These are phyloP conservation scores for Blastobotrys petasosporus DNA, from an alignment of 1,139 yeast genomes.

Conservation along the genomic window DNA sequence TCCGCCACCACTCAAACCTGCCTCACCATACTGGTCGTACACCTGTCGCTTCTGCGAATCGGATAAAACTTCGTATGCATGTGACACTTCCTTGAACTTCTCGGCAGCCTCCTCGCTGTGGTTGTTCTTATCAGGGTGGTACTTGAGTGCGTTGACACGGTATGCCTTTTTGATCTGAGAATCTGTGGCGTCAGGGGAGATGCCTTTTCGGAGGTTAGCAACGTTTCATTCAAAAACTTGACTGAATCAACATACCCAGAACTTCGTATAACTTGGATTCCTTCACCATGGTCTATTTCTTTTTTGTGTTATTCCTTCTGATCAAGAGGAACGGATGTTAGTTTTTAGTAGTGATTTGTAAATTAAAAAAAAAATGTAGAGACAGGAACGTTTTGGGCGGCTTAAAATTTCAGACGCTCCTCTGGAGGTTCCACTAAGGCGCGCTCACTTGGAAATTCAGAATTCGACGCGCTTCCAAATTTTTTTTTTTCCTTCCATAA, in stretches of 20 bases:
- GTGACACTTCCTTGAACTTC: conserved; percentile 82
- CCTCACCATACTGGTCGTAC: conserved; percentile 89
- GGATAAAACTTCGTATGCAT: conserved; percentile 76
- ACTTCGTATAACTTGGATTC: conserved; percentile 85
- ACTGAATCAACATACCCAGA: conserved; percentile 38
- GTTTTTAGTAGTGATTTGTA: background rate
- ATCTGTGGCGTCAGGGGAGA: conserved; percentile 70
- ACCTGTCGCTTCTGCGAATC: conserved; percentile 84
- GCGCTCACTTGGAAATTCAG: no score
- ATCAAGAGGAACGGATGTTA: background rate
- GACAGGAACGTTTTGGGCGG: background rate
- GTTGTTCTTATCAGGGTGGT: conserved; percentile 92
- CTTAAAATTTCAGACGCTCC: no score
- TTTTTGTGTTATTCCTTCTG: background rate
- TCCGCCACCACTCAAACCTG: conserved; percentile 77
- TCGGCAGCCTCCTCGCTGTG: conserved; percentile 88
- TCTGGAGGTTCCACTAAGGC: no score
- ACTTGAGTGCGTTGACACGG: conserved; percentile 85
- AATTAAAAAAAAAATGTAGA: background rate
- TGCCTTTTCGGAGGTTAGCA: conserved; percentile 36
- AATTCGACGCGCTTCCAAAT: no score
- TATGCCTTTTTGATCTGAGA: conserved; percentile 90
- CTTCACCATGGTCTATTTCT: conserved; percentile 56
- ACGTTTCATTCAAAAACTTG: background rate
- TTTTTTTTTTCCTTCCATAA: conserved; percentile 13